Conservation (phyloP, 164 flowering plant genomes). For the Liriodendron chinense region DNA sequence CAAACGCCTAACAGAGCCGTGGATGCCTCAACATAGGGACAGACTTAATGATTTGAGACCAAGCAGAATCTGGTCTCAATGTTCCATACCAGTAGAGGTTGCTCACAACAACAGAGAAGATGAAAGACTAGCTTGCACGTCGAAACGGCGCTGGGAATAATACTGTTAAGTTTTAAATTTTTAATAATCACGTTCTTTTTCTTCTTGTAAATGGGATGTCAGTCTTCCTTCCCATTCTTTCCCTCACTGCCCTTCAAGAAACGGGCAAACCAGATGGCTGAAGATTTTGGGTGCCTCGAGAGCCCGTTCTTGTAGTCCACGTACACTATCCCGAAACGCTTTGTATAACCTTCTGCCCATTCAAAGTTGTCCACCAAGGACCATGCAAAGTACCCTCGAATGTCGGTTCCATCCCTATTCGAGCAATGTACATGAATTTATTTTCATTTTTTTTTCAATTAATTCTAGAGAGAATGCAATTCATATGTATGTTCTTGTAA, state of each 20-base stretch:
- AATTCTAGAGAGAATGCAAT: neutral
- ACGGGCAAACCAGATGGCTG: constrained; percentile 78
- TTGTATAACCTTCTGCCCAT: constrained; percentile 84
- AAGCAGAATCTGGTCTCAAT: no score
- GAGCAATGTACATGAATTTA: neutral
- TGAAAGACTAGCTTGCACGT: no score
- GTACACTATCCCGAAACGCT: constrained; percentile 80
- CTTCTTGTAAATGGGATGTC: neutral
- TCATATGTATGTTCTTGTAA: neutral
- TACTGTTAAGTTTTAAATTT: no score
- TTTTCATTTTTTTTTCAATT: no score
- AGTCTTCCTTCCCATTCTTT: constrained; percentile 45
- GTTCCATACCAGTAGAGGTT: no score
- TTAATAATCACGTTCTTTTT: no score
- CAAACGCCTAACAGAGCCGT: no score
- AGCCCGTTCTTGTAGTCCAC: constrained; percentile 88
- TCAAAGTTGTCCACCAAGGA: constrained; percentile 84
- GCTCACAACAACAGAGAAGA: no score
- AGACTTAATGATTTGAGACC: no score
- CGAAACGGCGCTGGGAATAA: no score
- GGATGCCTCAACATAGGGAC: no score
- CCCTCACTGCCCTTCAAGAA: constrained; percentile 50
- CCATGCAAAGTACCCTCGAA: constrained; percentile 92
- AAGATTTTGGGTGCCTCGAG: constrained; percentile 75
- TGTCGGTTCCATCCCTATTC: constrained; percentile 70